These are phyloP conservation scores for Fallopia convolvulus DNA, from an alignment of 148 eudicot genomes.

Conservation along the genomic window DNA sequence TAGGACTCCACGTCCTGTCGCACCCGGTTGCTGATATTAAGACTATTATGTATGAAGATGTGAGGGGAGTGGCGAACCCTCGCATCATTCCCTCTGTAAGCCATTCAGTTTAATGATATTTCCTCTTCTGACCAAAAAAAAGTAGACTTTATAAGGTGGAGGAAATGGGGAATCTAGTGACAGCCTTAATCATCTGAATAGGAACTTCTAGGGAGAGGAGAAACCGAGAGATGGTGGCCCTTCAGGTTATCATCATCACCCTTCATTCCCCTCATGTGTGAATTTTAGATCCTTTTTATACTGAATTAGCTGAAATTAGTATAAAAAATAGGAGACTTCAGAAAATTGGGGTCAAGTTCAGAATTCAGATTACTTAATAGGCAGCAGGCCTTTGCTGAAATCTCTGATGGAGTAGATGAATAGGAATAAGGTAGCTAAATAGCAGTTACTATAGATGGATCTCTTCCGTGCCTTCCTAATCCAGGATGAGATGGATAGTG, in stretches of 20 bases:
- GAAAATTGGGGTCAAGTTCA: not conserved
- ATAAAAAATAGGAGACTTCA: not conserved
- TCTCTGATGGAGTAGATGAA: not conserved
- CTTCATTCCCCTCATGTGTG: too few relatives aligned
- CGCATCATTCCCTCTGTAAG: too few relatives aligned
- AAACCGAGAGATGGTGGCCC: not conserved
- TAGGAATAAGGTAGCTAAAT: too few relatives aligned
- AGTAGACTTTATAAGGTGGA: too few relatives aligned
- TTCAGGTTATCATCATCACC: not conserved
- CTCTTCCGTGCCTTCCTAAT: not conserved
- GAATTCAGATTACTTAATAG: not conserved
- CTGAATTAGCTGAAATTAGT: not conserved
- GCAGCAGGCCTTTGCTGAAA: not conserved
- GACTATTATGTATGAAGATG: too few relatives aligned
- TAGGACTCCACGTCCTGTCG: too few relatives aligned
- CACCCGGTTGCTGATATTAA: too few relatives aligned
- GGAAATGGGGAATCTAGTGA: not conserved
- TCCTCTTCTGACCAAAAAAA: too few relatives aligned
- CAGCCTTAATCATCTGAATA: not conserved
- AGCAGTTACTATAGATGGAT: not conserved
- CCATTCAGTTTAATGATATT: too few relatives aligned
- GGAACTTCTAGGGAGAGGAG: not conserved
- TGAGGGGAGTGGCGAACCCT: too few relatives aligned
- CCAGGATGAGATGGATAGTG: too few relatives aligned
- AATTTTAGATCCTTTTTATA: not conserved